Evolutionary conservation across 2,329 filamentous ascomycete species (phyloP), one percentile per base, ranked within the genome.

Genomic region (Fusarium sp.): DNA sequence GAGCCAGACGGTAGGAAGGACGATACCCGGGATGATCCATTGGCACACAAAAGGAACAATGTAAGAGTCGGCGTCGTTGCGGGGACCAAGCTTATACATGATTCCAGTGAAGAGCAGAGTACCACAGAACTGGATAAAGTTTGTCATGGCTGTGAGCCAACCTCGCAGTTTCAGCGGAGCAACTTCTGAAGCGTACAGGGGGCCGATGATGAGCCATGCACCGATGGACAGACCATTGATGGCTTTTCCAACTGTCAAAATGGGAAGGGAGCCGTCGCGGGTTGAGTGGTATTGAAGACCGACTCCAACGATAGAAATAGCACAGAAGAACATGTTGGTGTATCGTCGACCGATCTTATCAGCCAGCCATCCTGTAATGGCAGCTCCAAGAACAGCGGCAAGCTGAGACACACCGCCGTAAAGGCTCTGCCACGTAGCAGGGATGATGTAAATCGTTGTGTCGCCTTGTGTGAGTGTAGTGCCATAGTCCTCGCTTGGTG

Each of bases 241-340:
- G 20, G 67, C 74, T 67, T 85, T 85, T 22, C 83, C 83, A 2
- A 24, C 48, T 11, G 48, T 51, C 8, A 51, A 8, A 1, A 51
- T 34, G 3, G 48, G 48, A 5, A 51, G 48, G 11, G 48, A 51
- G 4, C 30, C 30, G 2, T 51, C n/a, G 17, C n/a, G 30, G 4
- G 48, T 51, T 3, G 48, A 51, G 12, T 32, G 30, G 2, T 51
- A 32, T 80, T 78, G 62, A 84, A 85, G 77, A 84, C 85, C 36
- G 82, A 70, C 26, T 77, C 79, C 81, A 28, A 76, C 81, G 18
- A 68, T 59, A 15, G 65, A 68, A 24, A 64, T 57, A 13, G 54
- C 60, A 30, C 52, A 58, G 24, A 51, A 64, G 17, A 64, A 8
- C 47, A 68, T 59, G 22, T 59, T 63, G 17, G 52, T 58, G 28